Evolutionary conservation across 208 protist species (phyloP), one percentile per base, ranked within the genome.

Genomic region (Crithidia expoeki): DNA sequence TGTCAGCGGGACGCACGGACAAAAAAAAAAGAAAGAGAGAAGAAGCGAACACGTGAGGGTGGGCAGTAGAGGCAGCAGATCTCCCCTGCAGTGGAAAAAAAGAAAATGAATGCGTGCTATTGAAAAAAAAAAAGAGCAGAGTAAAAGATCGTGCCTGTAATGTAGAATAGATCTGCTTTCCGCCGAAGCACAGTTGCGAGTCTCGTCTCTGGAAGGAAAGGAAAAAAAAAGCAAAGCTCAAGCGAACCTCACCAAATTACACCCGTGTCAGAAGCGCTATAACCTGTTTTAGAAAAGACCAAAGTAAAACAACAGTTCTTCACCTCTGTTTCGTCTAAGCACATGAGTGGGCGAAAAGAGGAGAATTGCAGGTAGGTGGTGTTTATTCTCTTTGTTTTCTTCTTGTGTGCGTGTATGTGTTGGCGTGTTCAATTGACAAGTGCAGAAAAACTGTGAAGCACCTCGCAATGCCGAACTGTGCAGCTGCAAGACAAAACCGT

Each of bases 121-220:
- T n/a, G 63, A 51, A 51, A 64, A 64, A 59, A 62, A 74, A 74
- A 55, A 42, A 34, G 27, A 36, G 38, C 23, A 59, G 30, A 57
- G 28, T 30, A 23, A 7, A 57, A 50, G 23, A 49, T 2, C 40
- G 32, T 9, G 11, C 6, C 19, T 11, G 12, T 5, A 25, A 52
- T 2, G 9, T 1, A 30, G 1, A 38, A 9, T 42, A 51, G 42
- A 47, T 47, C 16, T 17, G 4, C 14, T 47, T 47, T n/a, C 3
- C 42, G 42, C n/a, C n/a, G 16, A 47, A 47, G 42, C n/a, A 47
- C 42, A 47, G 42, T 17, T 47, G 42, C 4, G 14, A 17, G 42
- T 21, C 42, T 9, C 16, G 42, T 47, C 16, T 17, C n/a, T 17
- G 42, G 4, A 58, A 58, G 36, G 9, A 7, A 47, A 61, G 11